Conservation (phyloP, 2,329 filamentous ascomycete genomes). For the Hymenoscyphus repandus region DNA sequence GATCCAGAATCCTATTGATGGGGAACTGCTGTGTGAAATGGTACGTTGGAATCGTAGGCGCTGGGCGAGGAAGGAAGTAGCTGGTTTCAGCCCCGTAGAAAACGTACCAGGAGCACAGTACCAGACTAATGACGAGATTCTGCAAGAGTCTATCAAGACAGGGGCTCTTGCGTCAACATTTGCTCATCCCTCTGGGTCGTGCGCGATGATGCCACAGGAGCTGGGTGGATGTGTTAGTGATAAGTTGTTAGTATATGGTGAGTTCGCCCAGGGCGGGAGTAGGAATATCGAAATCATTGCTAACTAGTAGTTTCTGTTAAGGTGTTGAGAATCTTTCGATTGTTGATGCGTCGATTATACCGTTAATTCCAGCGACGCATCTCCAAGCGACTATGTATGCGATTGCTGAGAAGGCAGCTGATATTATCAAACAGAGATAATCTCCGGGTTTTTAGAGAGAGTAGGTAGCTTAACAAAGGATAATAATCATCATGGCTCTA, state of each 20-base stretch:
- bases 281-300: no score
- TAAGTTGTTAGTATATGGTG: slow-evolving; percentile 4
- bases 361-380: slow-evolving; percentile 11
- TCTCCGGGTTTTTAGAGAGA: no score
- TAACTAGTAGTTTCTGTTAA: no score
- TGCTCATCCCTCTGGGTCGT: slow-evolving; percentile 1
- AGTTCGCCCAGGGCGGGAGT: no score
- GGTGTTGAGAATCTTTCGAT: neutral
- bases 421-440: slow-evolving; percentile 3
- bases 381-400: slow-evolving; percentile 9
- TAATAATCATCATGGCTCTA: no score
- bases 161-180: neutral
- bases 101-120: slow-evolving; percentile 1
- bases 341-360: slow-evolving; percentile 11
- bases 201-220: slow-evolving; percentile 6
- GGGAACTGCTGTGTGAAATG: slow-evolving; percentile 3
- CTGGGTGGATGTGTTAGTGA: slow-evolving; percentile 8
- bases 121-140: slow-evolving; percentile 4
- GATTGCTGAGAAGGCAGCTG: slow-evolving; percentile 3
- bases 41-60: slow-evolving; percentile 3
- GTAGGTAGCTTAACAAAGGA: no score
- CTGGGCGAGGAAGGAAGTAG: slow-evolving; percentile 1
- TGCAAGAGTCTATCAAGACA: neutral
- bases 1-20: slow-evolving; percentile 9
- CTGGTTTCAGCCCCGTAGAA: slow-evolving; percentile 2